Conservation (phyloP, 805 yeast species). For the Cyberlindnera mississippiensis region DNA sequence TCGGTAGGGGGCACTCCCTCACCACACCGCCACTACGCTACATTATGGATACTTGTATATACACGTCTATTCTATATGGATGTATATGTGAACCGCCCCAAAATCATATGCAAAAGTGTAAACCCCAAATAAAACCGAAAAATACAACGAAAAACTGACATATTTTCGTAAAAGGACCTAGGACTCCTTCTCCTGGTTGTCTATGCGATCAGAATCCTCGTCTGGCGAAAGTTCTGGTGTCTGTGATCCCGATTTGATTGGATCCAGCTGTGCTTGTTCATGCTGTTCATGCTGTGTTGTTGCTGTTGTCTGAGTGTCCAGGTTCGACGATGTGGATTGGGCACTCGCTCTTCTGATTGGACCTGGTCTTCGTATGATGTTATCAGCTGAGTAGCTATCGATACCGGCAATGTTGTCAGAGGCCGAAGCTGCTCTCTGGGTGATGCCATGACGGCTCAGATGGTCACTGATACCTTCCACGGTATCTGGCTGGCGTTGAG, state of each 20-base stretch:
- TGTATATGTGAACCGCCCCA: too few relatives aligned
- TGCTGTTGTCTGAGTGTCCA: background rate
- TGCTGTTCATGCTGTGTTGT: background rate
- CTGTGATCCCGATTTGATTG: slow-evolving; percentile 3
- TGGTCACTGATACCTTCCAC: slow-evolving; percentile 30
- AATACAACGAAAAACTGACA: too few relatives aligned
- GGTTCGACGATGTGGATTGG: background rate
- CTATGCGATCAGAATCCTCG: background rate
- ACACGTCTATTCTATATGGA: too few relatives aligned
- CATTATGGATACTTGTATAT: too few relatives aligned
- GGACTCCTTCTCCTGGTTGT: background rate
- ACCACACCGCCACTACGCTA: too few relatives aligned
- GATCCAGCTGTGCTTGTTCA: background rate
- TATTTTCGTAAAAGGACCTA: background rate
- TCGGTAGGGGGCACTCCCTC: too few relatives aligned
- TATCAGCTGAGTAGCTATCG: slow-evolving; percentile 26
- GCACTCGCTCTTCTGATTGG: slow-evolving; percentile 8
- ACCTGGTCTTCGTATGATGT: slow-evolving; percentile 14
- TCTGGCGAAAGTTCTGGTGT: slow-evolving; percentile 1
- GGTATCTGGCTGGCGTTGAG: slow-evolving; percentile 23
- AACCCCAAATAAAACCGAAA: too few relatives aligned
- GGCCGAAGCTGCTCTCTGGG: slow-evolving; percentile 38
- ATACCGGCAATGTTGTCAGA: slow-evolving; percentile 46
- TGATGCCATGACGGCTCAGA: slow-evolving; percentile 36
- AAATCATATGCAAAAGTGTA: too few relatives aligned